phyloP scores from a whole-genome alignment of 148 eudicot genomes.

The Chenopodium suecicum region DNA sequence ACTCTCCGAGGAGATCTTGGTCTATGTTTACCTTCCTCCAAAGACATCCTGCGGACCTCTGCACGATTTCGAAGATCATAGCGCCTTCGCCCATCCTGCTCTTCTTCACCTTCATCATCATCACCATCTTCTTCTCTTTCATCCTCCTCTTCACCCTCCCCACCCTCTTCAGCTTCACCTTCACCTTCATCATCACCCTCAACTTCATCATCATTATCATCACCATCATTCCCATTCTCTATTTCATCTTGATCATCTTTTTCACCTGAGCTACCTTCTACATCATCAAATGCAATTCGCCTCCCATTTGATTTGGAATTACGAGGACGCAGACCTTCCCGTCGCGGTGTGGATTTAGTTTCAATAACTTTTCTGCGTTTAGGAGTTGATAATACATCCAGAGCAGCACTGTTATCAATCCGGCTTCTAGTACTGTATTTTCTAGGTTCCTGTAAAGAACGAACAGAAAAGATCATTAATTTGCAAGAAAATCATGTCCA shows the following conservation, averaged over 20 bases:
- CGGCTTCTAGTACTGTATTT: constrained; percentile 65
- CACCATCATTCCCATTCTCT: constrained; percentile 69
- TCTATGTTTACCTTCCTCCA: constrained; percentile 82
- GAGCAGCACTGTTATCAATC: constrained; percentile 48
- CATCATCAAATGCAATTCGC: constrained; percentile 58
- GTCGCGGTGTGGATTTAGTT: constrained; percentile 52
- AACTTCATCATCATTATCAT: constrained; percentile 51
- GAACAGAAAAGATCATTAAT: constrained; percentile 17
- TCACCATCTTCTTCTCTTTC: constrained; percentile 76
- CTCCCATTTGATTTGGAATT: constrained; percentile 50
- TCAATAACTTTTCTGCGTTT: constrained; percentile 47
- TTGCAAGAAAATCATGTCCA: constrained; percentile 15
- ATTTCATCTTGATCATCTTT: constrained; percentile 61
- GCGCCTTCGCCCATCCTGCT: constrained; percentile 83
- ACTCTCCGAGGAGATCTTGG: constrained; percentile 93
- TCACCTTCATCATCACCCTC: constrained; percentile 61
- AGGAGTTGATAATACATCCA: constrained; percentile 44
- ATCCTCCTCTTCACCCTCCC: constrained; percentile 47
- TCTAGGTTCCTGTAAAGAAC: constrained; percentile 53
- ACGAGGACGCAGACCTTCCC: constrained; percentile 95
- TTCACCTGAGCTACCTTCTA: constrained; percentile 70
- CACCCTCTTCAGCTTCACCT: constrained; percentile 48
- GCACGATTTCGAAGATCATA: constrained; percentile 93
- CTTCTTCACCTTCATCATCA: constrained; percentile 87
- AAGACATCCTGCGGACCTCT: constrained; percentile 78